Evolutionary conservation across 495 filamentous ascomycete species (phyloP), one percentile per base, ranked within the genome.

Genomic region (Annulohypoxylon stygium): DNA sequence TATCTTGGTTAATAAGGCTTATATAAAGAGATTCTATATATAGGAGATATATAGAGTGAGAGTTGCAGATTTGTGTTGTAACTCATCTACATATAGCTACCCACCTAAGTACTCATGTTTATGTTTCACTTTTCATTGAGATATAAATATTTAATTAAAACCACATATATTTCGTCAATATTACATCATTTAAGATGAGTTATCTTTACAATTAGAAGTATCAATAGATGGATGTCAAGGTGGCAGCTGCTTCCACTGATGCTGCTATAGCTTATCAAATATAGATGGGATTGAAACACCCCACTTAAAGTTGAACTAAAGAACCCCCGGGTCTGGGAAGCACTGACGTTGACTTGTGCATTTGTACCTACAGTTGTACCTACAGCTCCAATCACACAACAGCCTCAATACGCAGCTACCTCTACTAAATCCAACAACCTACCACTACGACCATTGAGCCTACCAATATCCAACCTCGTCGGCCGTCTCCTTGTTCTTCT

Each of bases 311-410:
- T 48, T 51, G 45, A 33, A 26, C 47, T 65, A 69, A 65, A 65
- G 59, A 54, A 68, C 64, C 30, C 30, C 30, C 30, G 30, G 30
- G 9, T 12, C 36, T 39, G 36, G 39, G 14, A 14, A 43, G 12
- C 39, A 73, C 61, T 73, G 65, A 73, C 70, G 70, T 73, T 74
- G n/a, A 74, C 59, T 57, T 20, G 33, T 57, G 53, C 53, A 37
- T 57, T 61, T 51, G 58, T 54, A 61, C 55, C 58, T 33, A 64
- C 45, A 69, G 67, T 61, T 51, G 58, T 54, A 61, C 55, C 58
- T 33, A 64, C 45, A 69, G 67, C 67, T 69, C 67, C 50, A 62
- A 69, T 63, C 59, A 37, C 51, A 63, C 59, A 69, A 48, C 60
- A 55, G 58, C 61, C 59, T 59, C 4, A 16, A 43, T 11, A 36